phyloP scores from a whole-genome alignment of 2,329 filamentous ascomycete genomes.

The Amesomyces nigricolor region DNA sequence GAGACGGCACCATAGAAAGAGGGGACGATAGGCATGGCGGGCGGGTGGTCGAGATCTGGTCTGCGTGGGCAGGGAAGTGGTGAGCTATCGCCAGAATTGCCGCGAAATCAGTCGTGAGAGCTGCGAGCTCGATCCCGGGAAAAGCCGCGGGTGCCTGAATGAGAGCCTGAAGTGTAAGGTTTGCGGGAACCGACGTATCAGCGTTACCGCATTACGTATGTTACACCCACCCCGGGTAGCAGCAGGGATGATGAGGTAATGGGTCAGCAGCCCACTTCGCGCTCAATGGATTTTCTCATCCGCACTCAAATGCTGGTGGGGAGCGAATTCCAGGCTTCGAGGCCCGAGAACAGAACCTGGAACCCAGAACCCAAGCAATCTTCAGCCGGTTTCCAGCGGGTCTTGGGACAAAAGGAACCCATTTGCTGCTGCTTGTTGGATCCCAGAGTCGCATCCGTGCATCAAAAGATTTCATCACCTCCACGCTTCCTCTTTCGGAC shows the following conservation, averaged over 20 bases:
- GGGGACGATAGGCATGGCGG: constrained; percentile 60
- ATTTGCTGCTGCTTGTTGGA: neutral
- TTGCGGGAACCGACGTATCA: too few relatives aligned
- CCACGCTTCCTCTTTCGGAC: neutral
- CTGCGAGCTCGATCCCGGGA: constrained; percentile 19
- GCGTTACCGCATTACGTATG: neutral
- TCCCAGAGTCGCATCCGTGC: neutral
- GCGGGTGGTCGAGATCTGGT: constrained; percentile 21
- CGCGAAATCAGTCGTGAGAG: constrained; percentile 23
- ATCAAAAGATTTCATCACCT: too few relatives aligned
- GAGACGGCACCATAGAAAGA: constrained; percentile 59
- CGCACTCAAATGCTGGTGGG: neutral
- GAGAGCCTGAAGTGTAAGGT: constrained; percentile 12
- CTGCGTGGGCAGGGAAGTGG: constrained; percentile 15
- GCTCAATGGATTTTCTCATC: neutral
- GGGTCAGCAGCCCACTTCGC: neutral
- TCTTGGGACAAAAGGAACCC: neutral
- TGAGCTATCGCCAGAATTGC: constrained; percentile 25
- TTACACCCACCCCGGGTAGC: neutral
- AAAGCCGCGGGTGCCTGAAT: constrained; percentile 16
- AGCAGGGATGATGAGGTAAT: constrained; percentile 9
- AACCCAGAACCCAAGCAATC: neutral
- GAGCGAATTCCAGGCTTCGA: neutral
- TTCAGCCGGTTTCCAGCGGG: neutral
- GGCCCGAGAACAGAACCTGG: neutral